These are phyloP conservation scores for Colletotrichum tofieldiae DNA, from an alignment of 2,329 filamentous ascomycete species.

Conservation along the genomic window DNA sequence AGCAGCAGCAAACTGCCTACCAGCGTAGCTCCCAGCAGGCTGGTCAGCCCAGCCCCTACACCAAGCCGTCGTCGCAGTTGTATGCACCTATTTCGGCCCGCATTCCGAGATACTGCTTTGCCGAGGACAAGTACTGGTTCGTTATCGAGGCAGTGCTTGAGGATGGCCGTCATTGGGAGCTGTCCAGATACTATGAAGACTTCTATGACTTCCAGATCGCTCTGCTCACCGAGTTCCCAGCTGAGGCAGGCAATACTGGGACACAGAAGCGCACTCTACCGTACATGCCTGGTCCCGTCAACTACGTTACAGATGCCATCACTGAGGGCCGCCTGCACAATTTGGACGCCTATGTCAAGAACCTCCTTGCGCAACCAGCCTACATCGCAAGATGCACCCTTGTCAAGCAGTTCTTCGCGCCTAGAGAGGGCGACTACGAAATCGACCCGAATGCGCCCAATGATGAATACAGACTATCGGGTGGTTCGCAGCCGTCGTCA, in stretches of 20 bases:
- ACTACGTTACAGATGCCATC: constrained; percentile 97
- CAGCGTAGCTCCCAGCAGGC: constrained; percentile 50
- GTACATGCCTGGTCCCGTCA: constrained; percentile 98
- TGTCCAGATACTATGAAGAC: constrained; percentile 96
- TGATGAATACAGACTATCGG: constrained; percentile 83
- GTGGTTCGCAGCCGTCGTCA: constrained; percentile 78
- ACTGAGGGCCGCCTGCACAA: constrained; percentile 94
- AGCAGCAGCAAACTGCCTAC: constrained; percentile 51
- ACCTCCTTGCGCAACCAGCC: constrained; percentile 84
- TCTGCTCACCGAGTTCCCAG: constrained; percentile 90
- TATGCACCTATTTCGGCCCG: constrained; percentile 85
- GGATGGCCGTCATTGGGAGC: constrained; percentile 92
- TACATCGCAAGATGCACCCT: constrained; percentile 89
- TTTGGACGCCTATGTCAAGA: constrained; percentile 95
- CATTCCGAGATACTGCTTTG: constrained; percentile 94
- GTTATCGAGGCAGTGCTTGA: constrained; percentile 93
- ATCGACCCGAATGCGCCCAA: constrained; percentile 79
- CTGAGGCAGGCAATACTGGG: constrained; percentile 90
- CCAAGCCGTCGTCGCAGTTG: constrained; percentile 67
- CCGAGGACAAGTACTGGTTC: constrained; percentile 99
- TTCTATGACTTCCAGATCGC: constrained; percentile 99
- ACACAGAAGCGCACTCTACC: constrained; percentile 86
- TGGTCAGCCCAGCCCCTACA: constrained; percentile 57
- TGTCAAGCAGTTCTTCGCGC: constrained; percentile 92
- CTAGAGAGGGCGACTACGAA: constrained; percentile 92